Evolutionary conservation across 495 filamentous ascomycete species (phyloP), one percentile per base, ranked within the genome.

Genomic region (Platismatia glauca): DNA sequence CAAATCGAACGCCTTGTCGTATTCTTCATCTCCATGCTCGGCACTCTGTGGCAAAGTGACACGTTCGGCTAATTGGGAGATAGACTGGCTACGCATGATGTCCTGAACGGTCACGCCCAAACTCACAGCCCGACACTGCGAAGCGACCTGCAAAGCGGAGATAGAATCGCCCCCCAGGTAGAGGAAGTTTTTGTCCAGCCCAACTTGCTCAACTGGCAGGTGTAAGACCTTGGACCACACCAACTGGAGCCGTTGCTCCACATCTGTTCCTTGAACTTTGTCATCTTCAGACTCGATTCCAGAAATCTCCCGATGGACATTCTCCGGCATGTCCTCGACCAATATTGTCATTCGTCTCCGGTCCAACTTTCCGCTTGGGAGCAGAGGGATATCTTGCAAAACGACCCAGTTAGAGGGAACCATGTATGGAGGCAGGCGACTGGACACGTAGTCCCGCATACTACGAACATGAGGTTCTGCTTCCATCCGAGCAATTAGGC

Each of bases 101-200:
- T 63, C 58, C 33, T 71, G 68, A 11, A 67, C 63, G 39, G 77
- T 71, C 13, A 68, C 59, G 33, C 72, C 72, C 2, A 70, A 69
- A 1, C 69, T 67, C 1, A 76, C 75, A 44, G 79, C 63, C 11
- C 77, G 76, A 27, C 66, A 69, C 35, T 81, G 77, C 1, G 78
- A 80, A 48, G 75, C 77, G 63, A 75, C 76, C 33, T 73, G 78
- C 13, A 82, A 67, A 3, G 86, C 86, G 13, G 81, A 79, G 57
- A 89, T 86, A 0, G 86, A 89, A 65, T 89, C 86, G 43, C 86
- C 86, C 15, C 86, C 86, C 8, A 87, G 75, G 24, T 74, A 76
- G 64, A 89, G 76, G 70, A 89, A 89, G 64, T 78, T 81, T 63
- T 85, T 78, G 16, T 81, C 71, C 27, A 82, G 65, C 13, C 76